Base-by-base conservation (phyloP, 257 asterid species). In the Forsythia suspensa region DNA sequence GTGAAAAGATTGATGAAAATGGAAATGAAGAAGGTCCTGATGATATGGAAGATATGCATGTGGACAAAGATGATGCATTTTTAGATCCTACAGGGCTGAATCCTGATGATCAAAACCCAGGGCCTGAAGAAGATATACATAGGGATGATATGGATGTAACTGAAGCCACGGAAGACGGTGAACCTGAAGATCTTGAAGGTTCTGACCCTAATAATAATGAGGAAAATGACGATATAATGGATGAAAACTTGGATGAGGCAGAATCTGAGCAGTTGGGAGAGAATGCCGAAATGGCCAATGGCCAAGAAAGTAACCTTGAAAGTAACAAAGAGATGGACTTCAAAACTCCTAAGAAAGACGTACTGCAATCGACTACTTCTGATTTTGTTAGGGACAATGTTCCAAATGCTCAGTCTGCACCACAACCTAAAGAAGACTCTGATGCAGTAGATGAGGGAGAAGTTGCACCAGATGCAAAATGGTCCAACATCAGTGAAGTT, bases 81-180 rank as follows among this genome's bases (percentile, higher is more conserved):
- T 51, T 77, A 71, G 99, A 96, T 79, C 90, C 93, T 36, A 83
- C 96, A 13, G 97, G 90, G 43, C 76, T 92, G 80, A 86, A 90
- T 81, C 92, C 87, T 6, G 93, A 88, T 51, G 89, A 88, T 69
- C 89, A 81, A 38, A 87, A 82, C 70, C 84, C 80, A 80, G 73
- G 61, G 29, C 77, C 92, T 46, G 90, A 89, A 37, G 86, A 90
- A 67, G 94, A 87, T 68, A 68, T 67, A 29, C 72, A 75, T 34
- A 77, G 68, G 82, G 92, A 89, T 77, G 97, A 88, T 68, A 39
- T 79, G 70, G 86, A 84, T 67, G 77, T 61, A 78, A 42, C 84
- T n/a, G 98, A 89, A 43, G 86, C 90, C 41, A 83, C 84, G 86
- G 92, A 89, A 74, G 96, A 88, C 74, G 91, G 82, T 12, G 91